phyloP scores from a whole-genome alignment of 768 basidiomycete genomes.

The Tylopilus sp. region DNA sequence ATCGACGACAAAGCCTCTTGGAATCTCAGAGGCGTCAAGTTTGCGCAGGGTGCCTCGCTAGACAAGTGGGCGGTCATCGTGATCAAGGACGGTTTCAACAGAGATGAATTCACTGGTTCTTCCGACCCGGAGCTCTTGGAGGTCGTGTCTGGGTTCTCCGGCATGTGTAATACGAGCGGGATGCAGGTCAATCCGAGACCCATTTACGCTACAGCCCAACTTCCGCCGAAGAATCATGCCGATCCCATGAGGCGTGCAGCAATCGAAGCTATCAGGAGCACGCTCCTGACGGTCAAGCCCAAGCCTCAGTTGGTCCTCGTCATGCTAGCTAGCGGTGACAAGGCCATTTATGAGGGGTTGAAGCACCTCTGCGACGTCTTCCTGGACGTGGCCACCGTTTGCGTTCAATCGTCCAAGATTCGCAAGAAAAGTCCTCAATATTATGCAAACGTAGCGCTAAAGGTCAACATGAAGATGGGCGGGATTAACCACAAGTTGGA shows the following conservation, averaged over 20 bases:
- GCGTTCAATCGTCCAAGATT: constrained; percentile 70
- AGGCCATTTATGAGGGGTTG: constrained; percentile 47
- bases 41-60: constrained; percentile 53
- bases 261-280: constrained; percentile 40
- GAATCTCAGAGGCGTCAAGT: constrained; percentile 56
- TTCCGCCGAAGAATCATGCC: constrained; percentile 48
- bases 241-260: constrained; percentile 56
- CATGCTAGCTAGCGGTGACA: constrained; percentile 45
- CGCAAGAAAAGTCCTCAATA: constrained; percentile 58
- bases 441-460: constrained; percentile 53
- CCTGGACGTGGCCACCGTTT: constrained; percentile 58
- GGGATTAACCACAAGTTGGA: constrained; percentile 51
- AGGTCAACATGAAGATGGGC: constrained; percentile 54
- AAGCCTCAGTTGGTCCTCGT: constrained; percentile 46
- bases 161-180: constrained; percentile 63
- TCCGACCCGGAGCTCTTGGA: constrained; percentile 51
- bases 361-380: constrained; percentile 51
- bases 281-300: constrained; percentile 36
- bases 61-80: constrained; percentile 67
- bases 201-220: constrained; percentile 33
- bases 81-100: constrained; percentile 51
- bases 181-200: constrained; percentile 44
- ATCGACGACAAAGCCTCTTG: constrained; percentile 49
- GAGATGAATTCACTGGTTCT: constrained; percentile 57
- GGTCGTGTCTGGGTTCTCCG: constrained; percentile 49